Base-by-base conservation (phyloP, 306 rosid species). In the Cicer chorassanicum region DNA sequence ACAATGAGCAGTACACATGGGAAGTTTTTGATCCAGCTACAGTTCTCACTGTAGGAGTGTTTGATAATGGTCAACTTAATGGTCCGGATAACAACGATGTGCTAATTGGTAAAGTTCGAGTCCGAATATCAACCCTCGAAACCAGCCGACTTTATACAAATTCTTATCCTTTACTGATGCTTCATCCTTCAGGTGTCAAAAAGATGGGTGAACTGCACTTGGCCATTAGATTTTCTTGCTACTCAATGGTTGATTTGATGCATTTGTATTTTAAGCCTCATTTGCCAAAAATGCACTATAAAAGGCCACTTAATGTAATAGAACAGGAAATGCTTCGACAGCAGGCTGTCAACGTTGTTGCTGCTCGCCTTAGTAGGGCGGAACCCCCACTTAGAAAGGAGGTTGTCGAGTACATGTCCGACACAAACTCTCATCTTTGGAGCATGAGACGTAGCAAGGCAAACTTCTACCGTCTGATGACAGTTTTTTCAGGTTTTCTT, bases 371-470 rank as follows among this genome's bases (percentile, higher is more conserved):
- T 51, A 77, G 95, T 67, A 82, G 97, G 40, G 88, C 97, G 2
- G 98, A 94, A 74, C 98, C 97, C 5, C 92, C 98, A 6, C 95
- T 94, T 6, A 83, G 92, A 72, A 88, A 83, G 85, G 98, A 94
- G 83, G 91, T 92, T 6, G 86, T 94, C 62, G 98, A 94, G 68
- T 94, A 83, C 88, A 91, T 94, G 97, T 94, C 93, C 16, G 98
- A 94, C 73, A 85, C 87, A 2, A 85, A 90, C 60, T 82, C 93
- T 49, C 97, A 94, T 86, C 88, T 94, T 11, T 94, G 94, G 94
- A 91, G 98, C 87, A 94, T 90, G 98, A 88, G 98, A 57, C 90
- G 96, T 12, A 94, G 97, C 90, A 94, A 94, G 89, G 98, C 98
- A 0, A 94, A 94, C 88, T 94, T 91, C 81, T 85, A 83, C 82